phyloP scores from a whole-genome alignment of 306 rosid genomes.

The Vigna nakashimae region DNA sequence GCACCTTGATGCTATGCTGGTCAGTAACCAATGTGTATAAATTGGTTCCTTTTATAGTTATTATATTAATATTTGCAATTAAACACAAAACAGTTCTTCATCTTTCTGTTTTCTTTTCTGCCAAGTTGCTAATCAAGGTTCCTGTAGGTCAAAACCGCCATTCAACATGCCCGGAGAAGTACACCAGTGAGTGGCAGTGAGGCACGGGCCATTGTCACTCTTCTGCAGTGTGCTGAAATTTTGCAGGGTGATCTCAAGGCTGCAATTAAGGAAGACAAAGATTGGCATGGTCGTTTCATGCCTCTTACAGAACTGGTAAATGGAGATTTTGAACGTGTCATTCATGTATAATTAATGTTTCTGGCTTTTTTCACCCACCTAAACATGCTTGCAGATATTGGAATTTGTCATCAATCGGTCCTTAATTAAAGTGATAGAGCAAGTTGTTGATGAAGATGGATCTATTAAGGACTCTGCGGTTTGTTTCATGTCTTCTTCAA shows the following conservation, averaged over 20 bases:
- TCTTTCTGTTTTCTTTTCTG: constrained; percentile 22
- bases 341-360: constrained; percentile 23
- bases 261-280: constrained; percentile 71
- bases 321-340: constrained; percentile 40
- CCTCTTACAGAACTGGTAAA: constrained; percentile 88
- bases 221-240: constrained; percentile 71
- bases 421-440: constrained; percentile 70
- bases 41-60: not conserved
- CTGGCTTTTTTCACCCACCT: constrained; percentile 9
- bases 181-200: constrained; percentile 62
- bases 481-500: constrained; percentile 49
- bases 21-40: constrained; percentile 39
- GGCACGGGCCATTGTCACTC: constrained; percentile 69
- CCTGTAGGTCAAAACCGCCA: constrained; percentile 80
- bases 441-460: constrained; percentile 86
- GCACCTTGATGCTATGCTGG: constrained; percentile 72
- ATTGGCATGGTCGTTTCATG: constrained; percentile 84
- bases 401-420: constrained; percentile 71
- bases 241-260: constrained; percentile 74
- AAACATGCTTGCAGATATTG: constrained; percentile 68
- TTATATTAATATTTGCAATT: not conserved
- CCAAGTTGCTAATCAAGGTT: constrained; percentile 48
- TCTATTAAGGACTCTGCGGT: constrained; percentile 93
- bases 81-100: not conserved
- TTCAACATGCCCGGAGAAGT: constrained; percentile 70